A percentile compares a stretch with the other conserved stretches of the same genome.
These are phyloP conservation scores for Penicillium polonicum DNA, from an alignment of 2,329 filamentous ascomycete species.

Conservation along the genomic window DNA sequence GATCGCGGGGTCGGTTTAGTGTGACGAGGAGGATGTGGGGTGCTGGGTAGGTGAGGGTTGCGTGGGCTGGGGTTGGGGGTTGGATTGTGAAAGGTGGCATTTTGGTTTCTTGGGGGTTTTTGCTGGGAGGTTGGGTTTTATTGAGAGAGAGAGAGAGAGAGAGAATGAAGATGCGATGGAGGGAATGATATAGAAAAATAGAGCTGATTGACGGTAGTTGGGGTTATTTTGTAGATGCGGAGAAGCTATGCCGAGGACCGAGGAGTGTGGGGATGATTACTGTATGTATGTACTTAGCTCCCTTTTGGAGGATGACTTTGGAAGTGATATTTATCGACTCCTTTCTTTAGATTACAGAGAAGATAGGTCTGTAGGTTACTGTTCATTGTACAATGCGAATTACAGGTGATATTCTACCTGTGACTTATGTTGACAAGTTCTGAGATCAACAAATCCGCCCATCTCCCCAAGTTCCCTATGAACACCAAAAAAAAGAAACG, in stretches of 20 bases:
- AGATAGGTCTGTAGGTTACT: background rate
- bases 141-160: background rate
- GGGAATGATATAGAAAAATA: background rate
- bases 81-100: slow-evolving; percentile 31
- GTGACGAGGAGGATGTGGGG: slow-evolving; percentile 50
- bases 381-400: background rate
- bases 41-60: slow-evolving; percentile 44
- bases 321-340: background rate
- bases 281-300: background rate
- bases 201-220: background rate
- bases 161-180: background rate
- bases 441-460: slow-evolving; percentile 16
- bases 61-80: slow-evolving; percentile 34
- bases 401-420: slow-evolving; percentile 1
- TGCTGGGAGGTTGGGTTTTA: background rate
- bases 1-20: slow-evolving; percentile 43
- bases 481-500: slow-evolving; percentile 20
- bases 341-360: background rate
- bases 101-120: background rate
- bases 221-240: slow-evolving; percentile 15
- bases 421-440: background rate
- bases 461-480: slow-evolving; percentile 4
- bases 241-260: slow-evolving; percentile 26
- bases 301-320: background rate
- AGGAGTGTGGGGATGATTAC: slow-evolving; percentile 13